Evolutionary conservation across 2,329 filamentous ascomycete genomes (phyloP).

Genomic region (Colletotrichum costaricense): DNA sequence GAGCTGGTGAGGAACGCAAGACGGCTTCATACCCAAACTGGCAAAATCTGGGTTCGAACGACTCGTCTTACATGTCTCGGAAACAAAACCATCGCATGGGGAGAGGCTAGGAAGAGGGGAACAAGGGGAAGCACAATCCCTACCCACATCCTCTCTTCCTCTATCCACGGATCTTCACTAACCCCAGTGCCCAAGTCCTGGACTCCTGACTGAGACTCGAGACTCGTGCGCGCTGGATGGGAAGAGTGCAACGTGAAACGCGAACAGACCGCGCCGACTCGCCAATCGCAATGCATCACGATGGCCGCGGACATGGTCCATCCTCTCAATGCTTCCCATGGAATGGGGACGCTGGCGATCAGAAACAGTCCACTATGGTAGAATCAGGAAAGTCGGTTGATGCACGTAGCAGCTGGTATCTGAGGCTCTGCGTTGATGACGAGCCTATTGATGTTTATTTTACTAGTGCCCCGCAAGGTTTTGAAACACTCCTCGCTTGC

Average conservation of each 20-base stretch:
- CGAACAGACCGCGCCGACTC: background rate
- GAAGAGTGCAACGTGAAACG: constrained; percentile 5
- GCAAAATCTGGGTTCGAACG: constrained; percentile 12
- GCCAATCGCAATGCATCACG: background rate
- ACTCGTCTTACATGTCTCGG: constrained; percentile 21
- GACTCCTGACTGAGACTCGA: background rate
- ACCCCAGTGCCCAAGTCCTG: background rate
- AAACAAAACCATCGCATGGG: constrained; percentile 8
- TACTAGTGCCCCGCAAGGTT: background rate
- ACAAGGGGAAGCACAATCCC: background rate
- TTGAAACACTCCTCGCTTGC: background rate
- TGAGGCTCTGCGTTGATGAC: background rate
- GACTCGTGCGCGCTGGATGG: background rate
- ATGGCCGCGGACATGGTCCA: background rate
- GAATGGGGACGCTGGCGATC: background rate
- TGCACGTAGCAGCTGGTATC: background rate
- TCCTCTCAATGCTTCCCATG: background rate
- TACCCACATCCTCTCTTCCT: background rate
- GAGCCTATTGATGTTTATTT: background rate
- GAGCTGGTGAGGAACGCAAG: background rate
- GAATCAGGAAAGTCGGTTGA: background rate
- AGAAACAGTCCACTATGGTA: background rate
- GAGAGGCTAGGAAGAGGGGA: no score
- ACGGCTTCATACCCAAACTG: background rate
- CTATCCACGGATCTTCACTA: background rate